Conservation (phyloP, 805 yeast genomes). For the Wickerhamiella parazyma region DNA sequence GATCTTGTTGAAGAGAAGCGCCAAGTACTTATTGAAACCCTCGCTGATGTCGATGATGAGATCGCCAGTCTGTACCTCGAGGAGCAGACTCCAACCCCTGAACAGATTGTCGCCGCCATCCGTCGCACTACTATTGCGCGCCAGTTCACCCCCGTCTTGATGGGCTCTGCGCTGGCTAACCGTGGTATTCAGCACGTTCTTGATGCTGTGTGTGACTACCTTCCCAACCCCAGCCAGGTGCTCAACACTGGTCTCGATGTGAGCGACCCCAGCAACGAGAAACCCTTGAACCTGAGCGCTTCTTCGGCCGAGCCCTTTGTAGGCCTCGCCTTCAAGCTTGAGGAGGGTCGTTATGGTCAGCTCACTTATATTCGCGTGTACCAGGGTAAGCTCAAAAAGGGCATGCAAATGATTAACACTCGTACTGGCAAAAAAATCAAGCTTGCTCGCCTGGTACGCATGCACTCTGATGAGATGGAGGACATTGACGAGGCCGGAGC, state of each 20-base stretch:
- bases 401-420: conserved; percentile 73
- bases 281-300: conserved; percentile 61
- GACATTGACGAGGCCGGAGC: conserved; percentile 91
- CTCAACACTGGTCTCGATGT: conserved; percentile 76
- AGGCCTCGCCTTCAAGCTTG: conserved; percentile 96
- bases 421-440: conserved; percentile 89
- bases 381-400: conserved; percentile 90
- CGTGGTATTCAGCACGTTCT: conserved; percentile 90
- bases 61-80: conserved; percentile 87
- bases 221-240: conserved; percentile 92
- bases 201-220: conserved; percentile 89
- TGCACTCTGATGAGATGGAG: conserved; percentile 99
- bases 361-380: conserved; percentile 92
- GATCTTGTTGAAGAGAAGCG: conserved; percentile 87
- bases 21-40: conserved; percentile 69
- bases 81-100: conserved; percentile 73
- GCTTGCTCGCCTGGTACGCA: conserved; percentile 85
- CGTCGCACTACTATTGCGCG: conserved; percentile 92
- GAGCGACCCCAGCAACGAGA: conserved; percentile 40
- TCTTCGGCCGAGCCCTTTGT: conserved; percentile 68
- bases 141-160: conserved; percentile 95
- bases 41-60: conserved; percentile 97
- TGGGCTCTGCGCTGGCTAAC: conserved; percentile 98
- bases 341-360: conserved; percentile 97
- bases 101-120: conserved; percentile 77